phyloP scores from a whole-genome alignment of 352 stramenopile genomes.

The Thalassiosira hispida region DNA sequence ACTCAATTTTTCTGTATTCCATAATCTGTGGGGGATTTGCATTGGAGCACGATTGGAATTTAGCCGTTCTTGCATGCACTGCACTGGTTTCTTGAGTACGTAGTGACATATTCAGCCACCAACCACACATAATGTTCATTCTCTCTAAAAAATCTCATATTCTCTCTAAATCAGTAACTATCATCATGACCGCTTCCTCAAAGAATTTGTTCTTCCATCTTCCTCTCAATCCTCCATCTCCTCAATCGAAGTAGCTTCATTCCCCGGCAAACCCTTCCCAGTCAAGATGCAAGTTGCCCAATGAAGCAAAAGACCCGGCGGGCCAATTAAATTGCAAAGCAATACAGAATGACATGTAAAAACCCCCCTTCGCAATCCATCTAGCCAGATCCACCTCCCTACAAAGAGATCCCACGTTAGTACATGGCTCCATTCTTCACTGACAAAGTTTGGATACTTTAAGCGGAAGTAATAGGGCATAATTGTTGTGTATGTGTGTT shows the following conservation, averaged over 20 bases:
- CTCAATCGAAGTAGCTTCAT: slow-evolving; percentile 42
- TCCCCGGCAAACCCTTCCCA: slow-evolving; percentile 60
- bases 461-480: neutral
- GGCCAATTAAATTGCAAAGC: slow-evolving; percentile 84
- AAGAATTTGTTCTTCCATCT: too few relatives aligned
- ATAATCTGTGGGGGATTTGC: too few relatives aligned
- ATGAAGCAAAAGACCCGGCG: slow-evolving; percentile 81
- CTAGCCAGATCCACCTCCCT: slow-evolving; percentile 81
- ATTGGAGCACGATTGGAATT: too few relatives aligned
- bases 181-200: too few relatives aligned
- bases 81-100: too few relatives aligned
- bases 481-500: too few relatives aligned
- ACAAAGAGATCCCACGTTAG: slow-evolving; percentile 86
- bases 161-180: too few relatives aligned
- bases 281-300: slow-evolving; percentile 73
- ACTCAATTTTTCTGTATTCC: too few relatives aligned
- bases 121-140: too few relatives aligned
- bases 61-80: too few relatives aligned
- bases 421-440: slow-evolving; percentile 84
- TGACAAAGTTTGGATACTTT: slow-evolving; percentile 84
- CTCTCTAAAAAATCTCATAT: too few relatives aligned
- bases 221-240: slow-evolving; percentile 5
- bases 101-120: too few relatives aligned
- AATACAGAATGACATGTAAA: slow-evolving; percentile 82
- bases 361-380: slow-evolving; percentile 78